Base-by-base conservation (phyloP, 179 eudicot species). In the Vitellaria paradoxa region DNA sequence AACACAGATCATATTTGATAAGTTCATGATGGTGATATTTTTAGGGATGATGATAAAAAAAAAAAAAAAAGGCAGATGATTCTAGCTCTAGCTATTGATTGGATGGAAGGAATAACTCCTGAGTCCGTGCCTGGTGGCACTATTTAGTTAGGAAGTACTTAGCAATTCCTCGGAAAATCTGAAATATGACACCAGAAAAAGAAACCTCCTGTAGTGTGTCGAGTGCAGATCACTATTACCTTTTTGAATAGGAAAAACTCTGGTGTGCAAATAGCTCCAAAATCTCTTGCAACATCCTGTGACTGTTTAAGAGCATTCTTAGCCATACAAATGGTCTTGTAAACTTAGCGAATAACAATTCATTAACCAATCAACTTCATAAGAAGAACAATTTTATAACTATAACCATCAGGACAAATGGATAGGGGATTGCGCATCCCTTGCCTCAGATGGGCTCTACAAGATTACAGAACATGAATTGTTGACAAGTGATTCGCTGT, bases 251-350 rank as follows among this genome's bases (percentile, higher is more conserved):
- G 87, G 81, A 91, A 90, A 82, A 95, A 95, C 74, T 95, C 98
- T 0, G 97, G 99, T 8, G 99, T 93, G 84, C 98, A 95, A 78
- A 95, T 93, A 76, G 99, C 99, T 78, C 97, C 92, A 84, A 93
- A 95, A 72, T 84, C 92, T 79, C 85, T 91, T 12, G 99, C 97
- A 80, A 88, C 96, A 50, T 91, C 95, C 88, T 95, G 99, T 21
- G 97, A 83, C 99, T 94, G 90, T 84, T 83, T 9, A 63, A 7
- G 23, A 14, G 9, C 23, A 63, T 11, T 15, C 40, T 15, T 15
- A 21, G 23, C 5, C 37, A 30, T 30, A 30, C 2, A 30, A 30
- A 30, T 30, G 37, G 14, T 24, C 14, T 63, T 23, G 23, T 63
- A 24, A 23, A 63, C 6, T 63, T 63, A 18, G 11, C 11, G 66